phyloP scores from a whole-genome alignment of 2,329 filamentous ascomycete genomes.

The Apiospora sp. region DNA sequence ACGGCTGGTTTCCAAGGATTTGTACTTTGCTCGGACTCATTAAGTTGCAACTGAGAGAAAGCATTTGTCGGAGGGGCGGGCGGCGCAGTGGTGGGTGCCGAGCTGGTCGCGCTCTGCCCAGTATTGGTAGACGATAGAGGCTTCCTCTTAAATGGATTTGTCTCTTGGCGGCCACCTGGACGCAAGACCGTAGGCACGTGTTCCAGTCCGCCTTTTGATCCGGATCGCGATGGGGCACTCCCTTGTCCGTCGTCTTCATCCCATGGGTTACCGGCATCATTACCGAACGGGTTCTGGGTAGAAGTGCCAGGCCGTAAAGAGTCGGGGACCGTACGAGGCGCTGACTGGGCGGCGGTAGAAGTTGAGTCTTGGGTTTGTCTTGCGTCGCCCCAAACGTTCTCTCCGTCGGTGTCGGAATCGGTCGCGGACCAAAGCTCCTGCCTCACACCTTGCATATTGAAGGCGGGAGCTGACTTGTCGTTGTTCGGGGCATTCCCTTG shows the following conservation, averaged over 20 bases:
- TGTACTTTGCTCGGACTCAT: slow-evolving; percentile 47
- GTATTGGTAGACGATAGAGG: slow-evolving; percentile 33
- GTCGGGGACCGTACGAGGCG: slow-evolving; percentile 40
- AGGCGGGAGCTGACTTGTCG: slow-evolving; percentile 34
- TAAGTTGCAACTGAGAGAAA: slow-evolving; percentile 52
- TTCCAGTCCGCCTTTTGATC: slow-evolving; percentile 32
- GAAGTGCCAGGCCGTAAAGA: slow-evolving; percentile 43
- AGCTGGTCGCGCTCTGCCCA: slow-evolving; percentile 29
- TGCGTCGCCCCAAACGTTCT: slow-evolving; percentile 40
- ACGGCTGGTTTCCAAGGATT: slow-evolving; percentile 56
- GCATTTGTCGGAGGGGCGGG: slow-evolving; percentile 44
- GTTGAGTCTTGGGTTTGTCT: slow-evolving; percentile 31
- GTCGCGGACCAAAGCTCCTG: slow-evolving; percentile 44
- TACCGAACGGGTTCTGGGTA: slow-evolving; percentile 38
- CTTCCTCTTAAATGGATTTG: slow-evolving; percentile 65
- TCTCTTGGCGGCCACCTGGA: slow-evolving; percentile 49
- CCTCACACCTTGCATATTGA: slow-evolving; percentile 39
- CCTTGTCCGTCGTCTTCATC: slow-evolving; percentile 33
- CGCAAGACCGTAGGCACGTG: slow-evolving; percentile 43
- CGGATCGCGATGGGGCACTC: slow-evolving; percentile 9
- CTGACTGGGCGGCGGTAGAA: slow-evolving; percentile 10
- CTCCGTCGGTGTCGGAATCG: slow-evolving; percentile 43
- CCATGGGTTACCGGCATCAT: slow-evolving; percentile 48
- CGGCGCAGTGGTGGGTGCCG: slow-evolving; percentile 31
- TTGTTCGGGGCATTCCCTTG: slow-evolving; percentile 40